These are phyloP conservation scores for Pleurotus citrinopileatus DNA, from an alignment of 768 basidiomycete species.

Conservation along the genomic window DNA sequence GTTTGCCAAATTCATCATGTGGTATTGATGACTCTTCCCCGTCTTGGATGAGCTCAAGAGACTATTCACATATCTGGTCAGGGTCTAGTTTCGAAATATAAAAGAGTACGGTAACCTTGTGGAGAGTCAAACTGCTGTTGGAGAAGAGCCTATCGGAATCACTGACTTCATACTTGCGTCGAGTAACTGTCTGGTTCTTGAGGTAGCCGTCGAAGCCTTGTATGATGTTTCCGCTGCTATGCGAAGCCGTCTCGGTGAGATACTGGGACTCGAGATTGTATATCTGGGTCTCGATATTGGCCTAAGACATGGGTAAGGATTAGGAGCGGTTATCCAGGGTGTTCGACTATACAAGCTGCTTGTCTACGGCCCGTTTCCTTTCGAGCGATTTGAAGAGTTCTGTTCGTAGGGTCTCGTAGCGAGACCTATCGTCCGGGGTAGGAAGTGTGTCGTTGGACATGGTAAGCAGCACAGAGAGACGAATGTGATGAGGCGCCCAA, in stretches of 20 bases:
- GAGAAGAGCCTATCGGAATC: slow-evolving; percentile 83
- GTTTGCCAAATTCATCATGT: slow-evolving; percentile 65
- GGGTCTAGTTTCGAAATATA: slow-evolving; percentile 5
- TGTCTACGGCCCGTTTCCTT: slow-evolving; percentile 74
- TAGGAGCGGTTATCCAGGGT: neutral
- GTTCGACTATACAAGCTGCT: slow-evolving; percentile 67
- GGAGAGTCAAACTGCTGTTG: slow-evolving; percentile 72
- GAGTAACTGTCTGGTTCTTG: slow-evolving; percentile 61
- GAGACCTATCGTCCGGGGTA: slow-evolving; percentile 64
- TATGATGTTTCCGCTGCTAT: slow-evolving; percentile 84
- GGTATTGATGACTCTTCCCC: slow-evolving; percentile 54
- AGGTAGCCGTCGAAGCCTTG: slow-evolving; percentile 86
- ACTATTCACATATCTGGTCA: slow-evolving; percentile 37
- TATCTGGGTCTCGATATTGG: slow-evolving; percentile 74
- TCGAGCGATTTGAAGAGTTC: slow-evolving; percentile 72
- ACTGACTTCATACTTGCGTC: slow-evolving; percentile 72
- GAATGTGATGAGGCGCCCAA: neutral
- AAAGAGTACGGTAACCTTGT: slow-evolving; percentile 49
- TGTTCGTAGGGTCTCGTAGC: slow-evolving; percentile 71
- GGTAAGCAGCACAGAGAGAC: neutral
- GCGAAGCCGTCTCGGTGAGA: slow-evolving; percentile 71
- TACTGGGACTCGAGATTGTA: slow-evolving; percentile 76
- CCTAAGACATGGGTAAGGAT: slow-evolving; percentile 37
- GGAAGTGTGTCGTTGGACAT: slow-evolving; percentile 20
- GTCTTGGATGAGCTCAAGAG: slow-evolving; percentile 72